These are phyloP conservation scores for Prunus campanulata DNA, from an alignment of 306 rosid genomes.

Conservation along the genomic window DNA sequence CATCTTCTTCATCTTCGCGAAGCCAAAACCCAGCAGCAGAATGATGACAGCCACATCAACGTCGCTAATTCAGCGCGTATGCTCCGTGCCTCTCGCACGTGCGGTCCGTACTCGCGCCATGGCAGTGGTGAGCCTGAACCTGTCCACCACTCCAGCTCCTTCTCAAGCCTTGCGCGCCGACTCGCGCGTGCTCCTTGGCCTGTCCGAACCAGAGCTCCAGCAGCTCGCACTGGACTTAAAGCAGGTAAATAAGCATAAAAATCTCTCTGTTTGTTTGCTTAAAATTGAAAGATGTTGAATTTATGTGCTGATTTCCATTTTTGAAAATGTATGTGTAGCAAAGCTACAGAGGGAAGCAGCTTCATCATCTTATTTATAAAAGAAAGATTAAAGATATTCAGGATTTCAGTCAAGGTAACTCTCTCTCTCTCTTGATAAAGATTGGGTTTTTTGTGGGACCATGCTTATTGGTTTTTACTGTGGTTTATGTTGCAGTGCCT, in stretches of 20 bases:
- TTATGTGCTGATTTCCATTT: not conserved
- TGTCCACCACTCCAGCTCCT: constrained; percentile 32
- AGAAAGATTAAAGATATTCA: constrained; percentile 76
- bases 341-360: constrained; percentile 84
- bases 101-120: constrained; percentile 37
- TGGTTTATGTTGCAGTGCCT: constrained; percentile 57
- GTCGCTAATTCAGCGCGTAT: constrained; percentile 64
- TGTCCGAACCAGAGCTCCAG: constrained; percentile 80
- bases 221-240: constrained; percentile 64
- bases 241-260: constrained; percentile 49
- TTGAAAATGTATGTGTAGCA: constrained; percentile 32
- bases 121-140: constrained; percentile 22
- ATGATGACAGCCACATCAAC: constrained; percentile 50
- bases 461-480: not conserved
- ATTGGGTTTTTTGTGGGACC: not conserved
- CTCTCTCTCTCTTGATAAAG: not conserved
- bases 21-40: not conserved
- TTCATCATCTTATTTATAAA: constrained; percentile 82
- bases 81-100: constrained; percentile 62
- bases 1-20: not conserved
- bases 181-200: constrained; percentile 72
- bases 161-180: constrained; percentile 21
- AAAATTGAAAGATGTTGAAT: not conserved
- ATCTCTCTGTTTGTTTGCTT: not conserved
- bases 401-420: constrained; percentile 67